Base-by-base conservation (phyloP, 306 rosid species). In the Acmispon strigosus region DNA sequence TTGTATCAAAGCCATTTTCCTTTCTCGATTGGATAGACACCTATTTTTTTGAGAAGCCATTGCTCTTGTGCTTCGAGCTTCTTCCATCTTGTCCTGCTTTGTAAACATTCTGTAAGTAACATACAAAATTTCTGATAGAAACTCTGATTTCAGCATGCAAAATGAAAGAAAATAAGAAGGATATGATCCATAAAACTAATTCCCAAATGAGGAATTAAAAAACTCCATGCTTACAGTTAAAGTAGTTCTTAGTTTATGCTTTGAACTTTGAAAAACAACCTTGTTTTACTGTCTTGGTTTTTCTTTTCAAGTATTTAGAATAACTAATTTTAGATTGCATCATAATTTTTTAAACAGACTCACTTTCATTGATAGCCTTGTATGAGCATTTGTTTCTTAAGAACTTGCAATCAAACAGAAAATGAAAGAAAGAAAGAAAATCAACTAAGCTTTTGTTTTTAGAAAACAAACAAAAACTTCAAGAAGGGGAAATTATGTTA, bases 1-100 rank as follows among this genome's bases (percentile, higher is more conserved):
- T 85, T 87, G 88, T 61, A 87, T 79, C 73, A 93, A 90, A 20
- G 92, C 87, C 83, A 88, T 69, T 86, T 88, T 93, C 80, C 82
- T 88, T 53, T 93, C 98, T 69, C 86, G 78, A 74, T 73, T 85
- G 13, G 88, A 83, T 84, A 78, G 55, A 8, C 86, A 82, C 50
- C 92, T 80, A 69, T 76, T 87, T 77, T 76, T 89, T 78, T 79
- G 90, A 20, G 82, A 64, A 66, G 69, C 83, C 70, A 78, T 78
- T 67, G 74, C 70, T 71, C 82, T 83, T 78, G 69, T 77, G 48
- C 80, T 77, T 60, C 81, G 75, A 58, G 50, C 73, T 76, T 32
- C 37, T 32, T 90, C 92, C 86, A 87, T 84, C 85, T 88, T 90
- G 76, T 79, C 84, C 90, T 84, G 85, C 81, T 77, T 82, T 63